These are phyloP conservation scores for Emergomyces pasteurianus DNA, from an alignment of 2,329 filamentous ascomycete genomes.

Conservation along the genomic window DNA sequence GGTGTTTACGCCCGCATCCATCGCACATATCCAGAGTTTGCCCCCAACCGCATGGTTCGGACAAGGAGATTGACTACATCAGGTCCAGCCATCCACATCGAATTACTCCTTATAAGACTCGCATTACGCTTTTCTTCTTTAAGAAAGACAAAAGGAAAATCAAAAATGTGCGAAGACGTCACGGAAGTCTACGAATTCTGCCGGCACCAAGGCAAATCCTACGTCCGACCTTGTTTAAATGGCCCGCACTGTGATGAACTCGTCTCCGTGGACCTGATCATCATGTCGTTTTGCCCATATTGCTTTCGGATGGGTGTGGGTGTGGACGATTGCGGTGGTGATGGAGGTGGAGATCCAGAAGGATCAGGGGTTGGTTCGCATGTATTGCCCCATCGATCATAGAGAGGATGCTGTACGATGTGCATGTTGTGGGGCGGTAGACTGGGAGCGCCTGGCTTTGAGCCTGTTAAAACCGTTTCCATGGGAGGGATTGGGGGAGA, in stretches of 20 bases:
- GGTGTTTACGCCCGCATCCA: neutral
- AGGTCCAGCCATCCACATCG: neutral
- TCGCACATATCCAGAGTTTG: neutral
- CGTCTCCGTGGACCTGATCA: conserved; percentile 2
- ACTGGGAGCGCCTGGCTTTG: neutral
- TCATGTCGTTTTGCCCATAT: conserved; percentile 6
- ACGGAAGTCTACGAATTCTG: conserved; percentile 9
- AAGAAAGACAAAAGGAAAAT: too few relatives aligned
- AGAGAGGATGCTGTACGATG: neutral
- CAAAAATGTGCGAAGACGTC: conserved; percentile 6
- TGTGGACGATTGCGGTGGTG: neutral
- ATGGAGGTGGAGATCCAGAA: neutral
- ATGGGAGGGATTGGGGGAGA: neutral
- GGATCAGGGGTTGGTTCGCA: neutral
- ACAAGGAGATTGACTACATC: neutral
- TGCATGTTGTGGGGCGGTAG: neutral
- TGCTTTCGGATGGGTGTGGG: neutral
- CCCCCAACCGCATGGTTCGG: neutral
- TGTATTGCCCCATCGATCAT: neutral
- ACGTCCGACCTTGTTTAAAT: conserved; percentile 3
- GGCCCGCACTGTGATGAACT: conserved; percentile 3
- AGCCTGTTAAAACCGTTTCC: neutral
- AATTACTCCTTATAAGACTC: neutral
- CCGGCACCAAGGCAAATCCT: conserved; percentile 6
- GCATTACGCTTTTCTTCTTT: neutral